phyloP scores from a whole-genome alignment of 768 basidiomycete genomes.

The Strobilomyces dryophilus region DNA sequence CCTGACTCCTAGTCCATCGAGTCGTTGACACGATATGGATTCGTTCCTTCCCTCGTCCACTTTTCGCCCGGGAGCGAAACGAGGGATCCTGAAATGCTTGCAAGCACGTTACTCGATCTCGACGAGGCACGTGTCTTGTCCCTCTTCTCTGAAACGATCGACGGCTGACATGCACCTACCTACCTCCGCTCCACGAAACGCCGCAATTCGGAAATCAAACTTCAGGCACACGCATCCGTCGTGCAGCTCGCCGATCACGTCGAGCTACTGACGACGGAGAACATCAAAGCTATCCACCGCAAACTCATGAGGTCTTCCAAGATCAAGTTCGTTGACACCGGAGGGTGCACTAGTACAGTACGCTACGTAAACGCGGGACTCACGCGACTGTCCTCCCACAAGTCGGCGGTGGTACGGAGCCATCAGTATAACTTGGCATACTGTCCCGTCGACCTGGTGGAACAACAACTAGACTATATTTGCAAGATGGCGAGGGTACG shows the following conservation, averaged over 20 bases:
- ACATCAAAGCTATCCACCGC: conserved; percentile 27
- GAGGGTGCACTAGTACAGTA: conserved; percentile 7
- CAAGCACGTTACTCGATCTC: conserved; percentile 19
- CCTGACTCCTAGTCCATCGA: conserved; percentile 22
- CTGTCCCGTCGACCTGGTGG: conserved; percentile 28
- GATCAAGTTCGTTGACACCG: conserved; percentile 19
- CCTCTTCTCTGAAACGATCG: not conserved
- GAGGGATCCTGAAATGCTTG: conserved; percentile 21
- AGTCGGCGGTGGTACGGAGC: conserved; percentile 29
- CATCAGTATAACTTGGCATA: conserved; percentile 32
- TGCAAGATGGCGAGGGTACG: conserved; percentile 33
- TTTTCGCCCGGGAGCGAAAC: conserved; percentile 23
- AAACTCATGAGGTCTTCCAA: conserved; percentile 32
- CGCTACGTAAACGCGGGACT: conserved; percentile 28
- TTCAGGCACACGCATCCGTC: conserved; percentile 24
- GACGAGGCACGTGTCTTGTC: conserved; percentile 19
- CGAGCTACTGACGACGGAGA: conserved; percentile 26
- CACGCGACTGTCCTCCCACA: conserved; percentile 27
- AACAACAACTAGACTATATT: conserved; percentile 32
- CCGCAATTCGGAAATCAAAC: not conserved
- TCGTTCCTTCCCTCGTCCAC: conserved; percentile 19
- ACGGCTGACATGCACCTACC: not conserved
- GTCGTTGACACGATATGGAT: conserved; percentile 25
- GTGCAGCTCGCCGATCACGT: conserved; percentile 22
- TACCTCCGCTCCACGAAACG: not conserved